These are phyloP conservation scores for Aspergillus ruber DNA, from an alignment of 2,329 filamentous ascomycete genomes.

Conservation along the genomic window DNA sequence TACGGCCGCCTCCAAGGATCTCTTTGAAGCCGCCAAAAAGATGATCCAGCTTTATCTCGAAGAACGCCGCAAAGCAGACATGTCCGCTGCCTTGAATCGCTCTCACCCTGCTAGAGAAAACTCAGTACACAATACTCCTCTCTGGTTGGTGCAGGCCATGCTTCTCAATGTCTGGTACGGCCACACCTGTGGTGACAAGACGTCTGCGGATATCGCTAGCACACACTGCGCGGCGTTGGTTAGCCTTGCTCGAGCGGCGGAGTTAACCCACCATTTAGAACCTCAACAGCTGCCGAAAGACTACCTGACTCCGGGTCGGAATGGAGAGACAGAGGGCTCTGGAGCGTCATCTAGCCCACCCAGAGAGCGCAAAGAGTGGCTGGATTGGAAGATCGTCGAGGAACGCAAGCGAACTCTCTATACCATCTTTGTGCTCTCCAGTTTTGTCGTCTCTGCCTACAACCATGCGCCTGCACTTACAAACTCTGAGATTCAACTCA, in stretches of 20 bases:
- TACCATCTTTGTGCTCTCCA: slow-evolving; percentile 84
- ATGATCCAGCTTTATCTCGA: slow-evolving; percentile 92
- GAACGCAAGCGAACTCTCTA: slow-evolving; percentile 92
- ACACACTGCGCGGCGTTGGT: slow-evolving; percentile 88
- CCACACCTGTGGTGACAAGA: slow-evolving; percentile 88
- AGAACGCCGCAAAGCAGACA: slow-evolving; percentile 78
- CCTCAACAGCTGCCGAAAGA: slow-evolving; percentile 31
- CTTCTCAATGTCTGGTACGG: slow-evolving; percentile 92
- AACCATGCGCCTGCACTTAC: slow-evolving; percentile 86
- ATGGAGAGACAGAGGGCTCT: slow-evolving; percentile 43
- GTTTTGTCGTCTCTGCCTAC: slow-evolving; percentile 83
- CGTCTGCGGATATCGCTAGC: slow-evolving; percentile 81
- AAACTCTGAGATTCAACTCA: slow-evolving; percentile 85
- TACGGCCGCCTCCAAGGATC: slow-evolving; percentile 66
- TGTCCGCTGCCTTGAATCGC: slow-evolving; percentile 55
- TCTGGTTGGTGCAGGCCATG: slow-evolving; percentile 97
- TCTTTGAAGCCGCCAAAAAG: slow-evolving; percentile 91
- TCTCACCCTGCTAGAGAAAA: slow-evolving; percentile 51
- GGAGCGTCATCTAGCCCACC: slow-evolving; percentile 25
- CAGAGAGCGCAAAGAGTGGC: slow-evolving; percentile 58
- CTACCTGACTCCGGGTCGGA: slow-evolving; percentile 47
- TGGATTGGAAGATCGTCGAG: slow-evolving; percentile 80
- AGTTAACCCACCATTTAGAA: slow-evolving; percentile 52
- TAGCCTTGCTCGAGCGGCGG: slow-evolving; percentile 83
- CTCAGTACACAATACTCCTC: slow-evolving; percentile 66